Percentiles rank a stretch among this genome's conserved stretches.
Evolutionary conservation across 495 filamentous ascomycete genomes (phyloP).

Genomic region (Daldinia loculata): DNA sequence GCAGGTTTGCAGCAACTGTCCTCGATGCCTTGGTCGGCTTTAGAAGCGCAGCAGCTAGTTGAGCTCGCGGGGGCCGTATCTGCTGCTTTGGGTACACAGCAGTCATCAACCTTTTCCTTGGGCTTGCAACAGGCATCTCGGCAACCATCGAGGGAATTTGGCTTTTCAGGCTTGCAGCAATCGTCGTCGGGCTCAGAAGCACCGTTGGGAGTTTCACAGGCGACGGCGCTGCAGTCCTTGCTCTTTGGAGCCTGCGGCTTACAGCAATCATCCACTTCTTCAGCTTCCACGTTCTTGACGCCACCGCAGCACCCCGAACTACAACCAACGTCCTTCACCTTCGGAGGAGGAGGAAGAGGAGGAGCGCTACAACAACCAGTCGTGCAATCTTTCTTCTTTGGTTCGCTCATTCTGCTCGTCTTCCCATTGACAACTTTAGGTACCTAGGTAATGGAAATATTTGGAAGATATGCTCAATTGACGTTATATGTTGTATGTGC

Average conservation of each 20-base stretch:
- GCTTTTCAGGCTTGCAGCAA: conserved; percentile 22
- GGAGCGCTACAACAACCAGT: conserved; percentile 22
- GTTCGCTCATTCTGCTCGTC: conserved; percentile 16
- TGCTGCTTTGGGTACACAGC: background rate
- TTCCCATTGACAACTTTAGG: background rate
- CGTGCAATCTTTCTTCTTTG: conserved; percentile 25
- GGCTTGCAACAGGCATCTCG: conserved; percentile 24
- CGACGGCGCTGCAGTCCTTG: background rate
- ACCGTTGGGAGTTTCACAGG: background rate
- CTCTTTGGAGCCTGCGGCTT: background rate
- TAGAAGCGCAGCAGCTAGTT: conserved; percentile 2
- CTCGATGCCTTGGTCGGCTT: conserved; percentile 2
- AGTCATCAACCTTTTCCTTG: conserved; percentile 14
- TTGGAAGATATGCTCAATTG: background rate
- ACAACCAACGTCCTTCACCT: conserved; percentile 16
- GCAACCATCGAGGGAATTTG: conserved; percentile 4
- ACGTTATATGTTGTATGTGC: background rate
- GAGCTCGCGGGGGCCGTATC: background rate
- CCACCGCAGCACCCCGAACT: conserved; percentile 14
- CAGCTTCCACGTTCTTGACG: background rate
- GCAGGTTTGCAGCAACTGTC: conserved; percentile 25
- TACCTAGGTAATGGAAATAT: background rate
- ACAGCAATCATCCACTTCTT: conserved; percentile 15
- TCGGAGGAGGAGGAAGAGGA: background rate
- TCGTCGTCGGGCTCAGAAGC: conserved; percentile 5